These are phyloP conservation scores for Malus sieversii DNA, from an alignment of 306 rosid species.

Conservation along the genomic window DNA sequence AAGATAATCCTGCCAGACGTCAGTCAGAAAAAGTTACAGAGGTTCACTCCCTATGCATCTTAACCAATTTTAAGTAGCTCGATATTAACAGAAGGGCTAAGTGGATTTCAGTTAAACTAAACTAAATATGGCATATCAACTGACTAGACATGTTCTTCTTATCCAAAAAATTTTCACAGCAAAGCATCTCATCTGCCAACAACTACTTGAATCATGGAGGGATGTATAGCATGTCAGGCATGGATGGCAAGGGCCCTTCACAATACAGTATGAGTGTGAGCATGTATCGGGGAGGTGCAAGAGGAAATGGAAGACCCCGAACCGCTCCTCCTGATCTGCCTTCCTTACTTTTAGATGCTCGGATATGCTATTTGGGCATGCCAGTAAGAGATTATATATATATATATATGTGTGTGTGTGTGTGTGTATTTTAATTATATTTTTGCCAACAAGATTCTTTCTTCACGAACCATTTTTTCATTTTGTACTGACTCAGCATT, in stretches of 20 bases:
- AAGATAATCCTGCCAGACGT: slow-evolving; percentile 55
- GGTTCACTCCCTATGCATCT: slow-evolving; percentile 39
- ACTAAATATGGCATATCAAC: background rate
- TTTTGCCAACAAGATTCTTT: background rate
- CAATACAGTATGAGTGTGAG: slow-evolving; percentile 76
- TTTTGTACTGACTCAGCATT: slow-evolving; percentile 7
- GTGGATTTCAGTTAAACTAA: background rate
- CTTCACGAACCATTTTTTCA: background rate
- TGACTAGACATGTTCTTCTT: slow-evolving; percentile 14
- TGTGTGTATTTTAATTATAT: background rate
- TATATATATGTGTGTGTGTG: too few relatives aligned
- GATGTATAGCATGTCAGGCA: slow-evolving; percentile 54
- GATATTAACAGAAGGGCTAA: slow-evolving; percentile 2
- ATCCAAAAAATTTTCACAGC: slow-evolving; percentile 33
- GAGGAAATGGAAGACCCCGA: slow-evolving; percentile 69
- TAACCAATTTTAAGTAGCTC: background rate
- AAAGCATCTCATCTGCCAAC: slow-evolving; percentile 66
- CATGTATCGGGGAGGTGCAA: slow-evolving; percentile 81
- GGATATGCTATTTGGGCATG: slow-evolving; percentile 84
- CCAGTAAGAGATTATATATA: slow-evolving; percentile 53
- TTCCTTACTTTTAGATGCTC: slow-evolving; percentile 81
- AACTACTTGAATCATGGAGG: slow-evolving; percentile 79
- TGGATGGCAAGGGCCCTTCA: slow-evolving; percentile 37
- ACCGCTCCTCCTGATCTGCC: slow-evolving; percentile 94
- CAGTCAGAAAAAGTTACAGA: slow-evolving; percentile 63